A percentile compares a stretch with the other conserved stretches of the same genome.
phyloP scores from a whole-genome alignment of 805 yeast species.

The Brettanomyces bruxellensis region DNA sequence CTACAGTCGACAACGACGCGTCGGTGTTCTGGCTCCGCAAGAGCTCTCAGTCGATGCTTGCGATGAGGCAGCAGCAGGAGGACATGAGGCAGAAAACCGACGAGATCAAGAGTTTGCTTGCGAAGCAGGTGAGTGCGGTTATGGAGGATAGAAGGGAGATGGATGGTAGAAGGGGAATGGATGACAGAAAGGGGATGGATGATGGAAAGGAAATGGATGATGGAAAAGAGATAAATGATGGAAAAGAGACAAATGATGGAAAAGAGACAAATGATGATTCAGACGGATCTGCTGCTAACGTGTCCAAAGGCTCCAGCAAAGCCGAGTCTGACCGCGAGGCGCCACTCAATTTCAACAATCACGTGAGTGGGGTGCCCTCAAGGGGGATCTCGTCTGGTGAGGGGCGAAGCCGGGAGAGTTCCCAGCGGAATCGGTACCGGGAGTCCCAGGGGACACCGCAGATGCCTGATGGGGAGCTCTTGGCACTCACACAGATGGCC shows the following conservation, averaged over 20 bases:
- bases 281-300: too few species aligned
- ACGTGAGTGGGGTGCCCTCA: too few species aligned
- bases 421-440: background rate
- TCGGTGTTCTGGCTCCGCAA: constrained; percentile 26
- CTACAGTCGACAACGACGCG: constrained; percentile 22
- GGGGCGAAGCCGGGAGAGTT: too few species aligned
- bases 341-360: too few species aligned
- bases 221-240: too few species aligned
- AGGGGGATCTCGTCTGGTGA: too few species aligned
- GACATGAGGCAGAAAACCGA: constrained; percentile 7
- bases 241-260: too few species aligned
- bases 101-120: too few species aligned
- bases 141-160: constrained; percentile 18
- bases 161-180: constrained; percentile 6
- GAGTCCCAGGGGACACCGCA: background rate
- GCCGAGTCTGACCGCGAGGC: too few species aligned
- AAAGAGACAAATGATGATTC: too few species aligned
- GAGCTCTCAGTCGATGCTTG: constrained; percentile 20
- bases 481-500: constrained; percentile 24
- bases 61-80: constrained; percentile 20
- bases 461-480: constrained; percentile 19
- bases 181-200: constrained; percentile 21
- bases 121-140: too few species aligned
- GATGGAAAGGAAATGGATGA: constrained; percentile 3
- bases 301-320: too few species aligned